Base-by-base conservation (phyloP, 202 grass and related monocot species). In the Schoenoplectus triqueter region DNA sequence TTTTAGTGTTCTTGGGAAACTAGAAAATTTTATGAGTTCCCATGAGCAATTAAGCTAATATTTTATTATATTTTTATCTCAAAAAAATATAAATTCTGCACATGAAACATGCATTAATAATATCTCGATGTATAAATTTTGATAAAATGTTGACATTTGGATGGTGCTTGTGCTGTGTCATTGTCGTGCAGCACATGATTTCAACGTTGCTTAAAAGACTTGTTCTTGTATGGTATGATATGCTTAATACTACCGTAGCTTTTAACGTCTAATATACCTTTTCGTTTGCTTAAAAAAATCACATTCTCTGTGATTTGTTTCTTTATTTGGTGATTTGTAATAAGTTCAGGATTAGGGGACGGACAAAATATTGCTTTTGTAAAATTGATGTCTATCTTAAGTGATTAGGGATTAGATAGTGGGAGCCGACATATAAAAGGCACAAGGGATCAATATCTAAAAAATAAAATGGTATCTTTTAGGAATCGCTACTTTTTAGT, bases 321-420 rank as follows among this genome's bases (percentile, higher is more conserved):
- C 46, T 51, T 7, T 51, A 21, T 73, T 3, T 74, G n/a, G 21
- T 19, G 51, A 62, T 19, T 5, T 74, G 52, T 3, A 40, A 77
- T 78, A 59, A 78, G 22, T 10, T 78, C 14, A 60, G 74, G 74
- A 61, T 78, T 60, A 60, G 74, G 31, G 15, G 31, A 17, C 13
- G 44, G 60, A 60, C 74, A n/a, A 44, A 60, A 61, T 44, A 61
- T 44, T 79, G 52, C 54, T 61, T 79, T 61, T 56, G 39, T 10
- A 79, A 45, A 44, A 61, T 79, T 18, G 75, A 79, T 79, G 11
- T 78, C 54, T 59, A 78, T 78, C 52, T 60, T 20, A 78, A 9
- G 11, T 57, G 20, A 13, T 18, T 7, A 21, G 1, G 8, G 18
- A 50, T 74, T 47, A 7, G 49, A 18, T 60, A 79, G 75, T 79